Percentiles rank a stretch among this genome's conserved stretches.
phyloP scores from a whole-genome alignment of 2,329 filamentous ascomycete genomes.

The Verticillium tricorpus region DNA sequence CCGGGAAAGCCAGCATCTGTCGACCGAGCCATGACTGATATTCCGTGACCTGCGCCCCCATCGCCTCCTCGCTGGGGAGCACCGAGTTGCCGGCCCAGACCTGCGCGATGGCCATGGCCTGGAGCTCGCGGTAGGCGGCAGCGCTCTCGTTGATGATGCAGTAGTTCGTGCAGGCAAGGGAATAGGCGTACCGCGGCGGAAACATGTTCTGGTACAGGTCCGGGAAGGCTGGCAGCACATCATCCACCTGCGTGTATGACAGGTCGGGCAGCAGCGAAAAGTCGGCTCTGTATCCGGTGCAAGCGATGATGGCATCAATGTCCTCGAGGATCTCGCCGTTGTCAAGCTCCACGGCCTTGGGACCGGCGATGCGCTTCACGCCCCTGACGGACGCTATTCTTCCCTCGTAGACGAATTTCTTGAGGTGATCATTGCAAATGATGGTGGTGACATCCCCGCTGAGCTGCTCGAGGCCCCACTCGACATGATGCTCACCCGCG shows the following conservation, averaged over 20 bases:
- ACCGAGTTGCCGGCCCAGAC: conserved; percentile 20
- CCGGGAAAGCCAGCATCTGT: conserved; percentile 20
- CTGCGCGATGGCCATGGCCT: conserved; percentile 30
- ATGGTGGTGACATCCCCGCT: background rate
- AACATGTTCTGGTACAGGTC: conserved; percentile 40
- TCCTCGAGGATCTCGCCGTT: conserved; percentile 20
- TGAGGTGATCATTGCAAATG: conserved; percentile 2
- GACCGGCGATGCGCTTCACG: conserved; percentile 15
- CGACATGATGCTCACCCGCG: background rate
- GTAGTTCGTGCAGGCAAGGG: conserved; percentile 37
- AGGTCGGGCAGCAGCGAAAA: conserved; percentile 21
- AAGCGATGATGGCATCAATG: conserved; percentile 26
- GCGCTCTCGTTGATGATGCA: conserved; percentile 27
- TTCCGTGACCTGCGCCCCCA: conserved; percentile 28
- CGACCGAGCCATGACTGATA: conserved; percentile 27
- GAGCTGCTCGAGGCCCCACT: conserved; percentile 2
- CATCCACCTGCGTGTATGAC: conserved; percentile 19
- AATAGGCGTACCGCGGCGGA: conserved; percentile 35
- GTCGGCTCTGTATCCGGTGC: conserved; percentile 28
- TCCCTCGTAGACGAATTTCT: conserved; percentile 1
- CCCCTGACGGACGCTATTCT: background rate
- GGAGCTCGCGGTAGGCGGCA: conserved; percentile 35
- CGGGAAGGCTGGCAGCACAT: conserved; percentile 22
- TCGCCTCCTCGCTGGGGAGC: conserved; percentile 29
- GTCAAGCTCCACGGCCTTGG: conserved; percentile 20